Evolutionary conservation across 805 yeast species (phyloP).

Genomic region (Blastobotrys muscicola): DNA sequence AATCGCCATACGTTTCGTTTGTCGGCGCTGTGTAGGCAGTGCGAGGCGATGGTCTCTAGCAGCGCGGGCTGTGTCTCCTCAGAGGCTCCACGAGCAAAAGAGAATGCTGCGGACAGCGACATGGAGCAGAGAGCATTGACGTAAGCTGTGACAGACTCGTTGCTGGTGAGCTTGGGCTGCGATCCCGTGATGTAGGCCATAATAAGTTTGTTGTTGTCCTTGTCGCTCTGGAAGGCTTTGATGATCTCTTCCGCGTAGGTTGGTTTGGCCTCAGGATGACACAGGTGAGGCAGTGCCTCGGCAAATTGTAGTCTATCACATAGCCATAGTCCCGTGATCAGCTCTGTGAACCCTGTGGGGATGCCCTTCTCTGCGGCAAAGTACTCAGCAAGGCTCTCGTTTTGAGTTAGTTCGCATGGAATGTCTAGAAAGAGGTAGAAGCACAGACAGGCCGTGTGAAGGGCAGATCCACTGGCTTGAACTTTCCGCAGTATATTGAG

Average conservation of each 20-base stretch:
- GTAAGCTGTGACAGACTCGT: constrained; percentile 7
- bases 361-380: constrained; percentile 15
- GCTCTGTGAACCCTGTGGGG: constrained; percentile 11
- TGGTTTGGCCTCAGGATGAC: constrained; percentile 13
- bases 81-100: constrained; percentile 11
- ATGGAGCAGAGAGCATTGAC: constrained; percentile 10
- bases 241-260: constrained; percentile 9
- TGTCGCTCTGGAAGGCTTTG: background rate
- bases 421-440: constrained; percentile 17
- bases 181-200: constrained; percentile 10
- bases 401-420: constrained; percentile 5
- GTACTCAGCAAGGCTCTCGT: constrained; percentile 13
- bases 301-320: constrained; percentile 12
- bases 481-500: constrained; percentile 8
- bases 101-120: constrained; percentile 10
- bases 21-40: constrained; percentile 5
- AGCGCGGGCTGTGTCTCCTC: constrained; percentile 4
- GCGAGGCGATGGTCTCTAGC: constrained; percentile 7
- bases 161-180: constrained; percentile 5
- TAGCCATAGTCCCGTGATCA: constrained; percentile 15
- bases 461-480: constrained; percentile 3
- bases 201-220: background rate
- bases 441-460: constrained; percentile 12
- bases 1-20: constrained; percentile 14
- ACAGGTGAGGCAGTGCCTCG: constrained; percentile 9